A percentile compares a stretch with the other conserved stretches of the same genome.
Conservation (phyloP, 208 protist species). For the Naegleria lovaniensis region DNA sequence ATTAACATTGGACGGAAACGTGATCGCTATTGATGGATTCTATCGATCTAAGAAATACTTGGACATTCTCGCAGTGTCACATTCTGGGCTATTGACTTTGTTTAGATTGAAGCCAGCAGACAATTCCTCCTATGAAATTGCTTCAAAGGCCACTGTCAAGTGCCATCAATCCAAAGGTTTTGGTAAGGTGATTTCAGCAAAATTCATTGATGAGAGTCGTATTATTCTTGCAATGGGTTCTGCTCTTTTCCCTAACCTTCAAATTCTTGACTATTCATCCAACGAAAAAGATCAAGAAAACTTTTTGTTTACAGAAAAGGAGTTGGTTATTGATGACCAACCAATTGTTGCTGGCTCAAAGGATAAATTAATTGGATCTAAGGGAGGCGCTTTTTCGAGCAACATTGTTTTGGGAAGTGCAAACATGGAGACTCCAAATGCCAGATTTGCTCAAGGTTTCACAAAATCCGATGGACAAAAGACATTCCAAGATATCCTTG, state of each 20-base stretch:
- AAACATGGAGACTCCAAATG: neutral
- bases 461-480: neutral
- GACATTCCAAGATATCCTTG: neutral
- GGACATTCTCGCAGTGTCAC: neutral
- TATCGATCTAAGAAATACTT: neutral
- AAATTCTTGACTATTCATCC: neutral
- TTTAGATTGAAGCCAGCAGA: neutral
- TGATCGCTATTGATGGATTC: neutral
- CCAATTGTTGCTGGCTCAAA: neutral
- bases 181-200: neutral
- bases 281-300: neutral
- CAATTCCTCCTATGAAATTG: neutral
- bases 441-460: neutral
- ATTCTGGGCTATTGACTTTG: neutral
- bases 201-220: neutral
- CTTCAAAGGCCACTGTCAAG: neutral
- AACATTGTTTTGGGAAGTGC: neutral
- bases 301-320: neutral
- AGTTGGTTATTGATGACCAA: neutral
- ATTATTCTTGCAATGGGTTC: neutral
- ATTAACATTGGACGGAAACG: neutral
- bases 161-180: neutral
- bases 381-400: neutral
- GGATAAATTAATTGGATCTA: neutral
- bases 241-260: neutral